A percentile compares a stretch with the other conserved stretches of the same genome.
These are phyloP conservation scores for Termitomyces sp. DNA, from an alignment of 768 basidiomycete species.

Conservation along the genomic window DNA sequence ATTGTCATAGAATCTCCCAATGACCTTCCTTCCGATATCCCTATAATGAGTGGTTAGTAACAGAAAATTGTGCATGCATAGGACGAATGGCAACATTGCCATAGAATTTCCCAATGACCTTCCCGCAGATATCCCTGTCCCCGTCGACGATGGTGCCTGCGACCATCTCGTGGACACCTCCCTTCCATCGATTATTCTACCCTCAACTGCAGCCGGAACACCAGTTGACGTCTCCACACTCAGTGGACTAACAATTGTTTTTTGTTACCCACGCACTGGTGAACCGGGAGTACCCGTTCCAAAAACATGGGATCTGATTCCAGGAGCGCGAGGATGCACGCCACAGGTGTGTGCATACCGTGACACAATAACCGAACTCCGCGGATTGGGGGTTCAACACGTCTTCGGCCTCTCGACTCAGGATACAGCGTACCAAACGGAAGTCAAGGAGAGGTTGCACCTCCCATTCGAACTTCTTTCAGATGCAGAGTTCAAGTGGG, in stretches of 20 bases:
- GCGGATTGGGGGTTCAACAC: constrained; percentile 15
- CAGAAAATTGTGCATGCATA: not conserved
- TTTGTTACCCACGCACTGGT: constrained; percentile 20
- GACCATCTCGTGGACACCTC: constrained; percentile 13
- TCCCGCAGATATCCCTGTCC: constrained; percentile 16
- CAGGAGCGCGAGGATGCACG: constrained; percentile 21
- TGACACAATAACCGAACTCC: constrained; percentile 16
- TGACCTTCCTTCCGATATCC: constrained; percentile 6
- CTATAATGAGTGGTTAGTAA: not conserved
- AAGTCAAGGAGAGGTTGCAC: constrained; percentile 19
- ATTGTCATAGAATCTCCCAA: not conserved
- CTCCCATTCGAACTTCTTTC: constrained; percentile 18
- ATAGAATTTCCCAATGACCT: not conserved
- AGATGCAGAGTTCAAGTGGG: constrained; percentile 17
- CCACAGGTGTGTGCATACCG: constrained; percentile 22
- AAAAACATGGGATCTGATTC: constrained; percentile 18
- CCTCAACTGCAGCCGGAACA: constrained; percentile 14
- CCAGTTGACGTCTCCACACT: constrained; percentile 16
- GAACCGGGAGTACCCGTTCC: constrained; percentile 15
- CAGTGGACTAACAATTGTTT: constrained; percentile 16
- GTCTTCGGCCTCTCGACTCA: constrained; percentile 21
- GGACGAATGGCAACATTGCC: not conserved
- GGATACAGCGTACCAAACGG: constrained; percentile 17
- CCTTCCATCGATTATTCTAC: constrained; percentile 12
- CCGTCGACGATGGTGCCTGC: constrained; percentile 19